phyloP scores from a whole-genome alignment of 108 stramenopile genomes.

The Parmales sp. region DNA sequence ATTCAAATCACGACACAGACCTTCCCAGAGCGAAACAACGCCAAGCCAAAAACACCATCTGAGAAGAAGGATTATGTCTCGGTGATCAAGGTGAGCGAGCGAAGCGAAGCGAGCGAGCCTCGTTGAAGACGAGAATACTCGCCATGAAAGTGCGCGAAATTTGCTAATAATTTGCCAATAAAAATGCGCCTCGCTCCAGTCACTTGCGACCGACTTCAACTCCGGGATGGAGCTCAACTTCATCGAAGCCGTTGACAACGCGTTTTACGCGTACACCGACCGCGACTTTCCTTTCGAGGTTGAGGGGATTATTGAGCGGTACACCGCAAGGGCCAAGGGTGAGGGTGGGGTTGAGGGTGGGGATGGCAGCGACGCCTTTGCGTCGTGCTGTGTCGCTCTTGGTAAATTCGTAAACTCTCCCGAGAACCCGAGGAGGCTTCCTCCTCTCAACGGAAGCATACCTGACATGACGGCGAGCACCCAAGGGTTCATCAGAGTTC shows the following conservation, averaged over 20 bases:
- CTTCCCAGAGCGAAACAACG: too few relatives aligned
- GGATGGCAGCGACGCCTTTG: neutral
- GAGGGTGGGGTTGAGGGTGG: slow-evolving; percentile 16
- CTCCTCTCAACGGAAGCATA: slow-evolving; percentile 72
- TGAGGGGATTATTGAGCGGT: slow-evolving; percentile 27
- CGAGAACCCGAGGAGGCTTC: slow-evolving; percentile 28
- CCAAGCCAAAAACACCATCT: too few relatives aligned
- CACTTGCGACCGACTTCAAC: too few relatives aligned
- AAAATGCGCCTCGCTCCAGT: too few relatives aligned
- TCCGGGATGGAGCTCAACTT: slow-evolving; percentile 66
- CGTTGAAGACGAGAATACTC: too few relatives aligned
- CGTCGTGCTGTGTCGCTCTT: neutral
- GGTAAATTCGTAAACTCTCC: slow-evolving; percentile 22
- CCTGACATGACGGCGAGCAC: slow-evolving; percentile 91
- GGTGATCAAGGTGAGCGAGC: too few relatives aligned
- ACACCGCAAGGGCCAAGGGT: neutral
- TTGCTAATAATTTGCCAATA: too few relatives aligned
- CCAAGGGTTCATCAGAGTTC: slow-evolving; percentile 60
- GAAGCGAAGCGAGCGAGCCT: too few relatives aligned
- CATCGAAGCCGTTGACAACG: slow-evolving; percentile 63
- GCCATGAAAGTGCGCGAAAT: too few relatives aligned
- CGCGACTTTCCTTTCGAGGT: slow-evolving; percentile 38
- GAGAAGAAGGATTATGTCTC: too few relatives aligned
- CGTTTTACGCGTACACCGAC: slow-evolving; percentile 67
- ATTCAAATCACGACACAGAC: too few relatives aligned